phyloP scores from a whole-genome alignment of 1,139 yeast species.

The Pichia sp. region DNA sequence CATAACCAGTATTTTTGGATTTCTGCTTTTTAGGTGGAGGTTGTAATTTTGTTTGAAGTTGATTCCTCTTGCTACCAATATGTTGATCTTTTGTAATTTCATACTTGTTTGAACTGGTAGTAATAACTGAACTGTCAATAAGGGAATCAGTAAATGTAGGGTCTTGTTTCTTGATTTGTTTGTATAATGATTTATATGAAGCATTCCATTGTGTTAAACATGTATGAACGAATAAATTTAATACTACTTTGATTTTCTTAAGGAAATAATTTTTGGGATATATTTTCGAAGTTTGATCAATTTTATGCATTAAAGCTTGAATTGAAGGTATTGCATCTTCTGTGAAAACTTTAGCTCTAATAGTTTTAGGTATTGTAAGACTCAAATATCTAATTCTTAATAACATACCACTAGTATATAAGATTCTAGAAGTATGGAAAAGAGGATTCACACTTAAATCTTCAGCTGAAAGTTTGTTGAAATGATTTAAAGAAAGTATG shows the following conservation, averaged over 20 bases:
- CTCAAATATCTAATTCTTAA: slow-evolving; percentile 52
- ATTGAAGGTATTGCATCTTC: slow-evolving; percentile 40
- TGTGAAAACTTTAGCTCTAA: slow-evolving; percentile 41
- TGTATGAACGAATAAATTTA: slow-evolving; percentile 53
- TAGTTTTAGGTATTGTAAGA: slow-evolving; percentile 47
- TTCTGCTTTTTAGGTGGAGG: not conserved
- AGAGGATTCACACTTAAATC: slow-evolving; percentile 53
- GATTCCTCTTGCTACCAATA: not conserved
- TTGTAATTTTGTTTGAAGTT: not conserved
- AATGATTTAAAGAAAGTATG: slow-evolving; percentile 44
- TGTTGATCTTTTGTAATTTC: not conserved
- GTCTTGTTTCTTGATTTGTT: slow-evolving; percentile 10
- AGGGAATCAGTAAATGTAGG: slow-evolving; percentile 5
- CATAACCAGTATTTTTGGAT: not conserved
- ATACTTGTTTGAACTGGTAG: slow-evolving; percentile 1
- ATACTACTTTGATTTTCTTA: slow-evolving; percentile 46
- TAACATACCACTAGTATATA: slow-evolving; percentile 62
- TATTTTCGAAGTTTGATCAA: slow-evolving; percentile 32
- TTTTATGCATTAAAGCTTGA: slow-evolving; percentile 35
- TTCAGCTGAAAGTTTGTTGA: slow-evolving; percentile 36
- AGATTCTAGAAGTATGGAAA: slow-evolving; percentile 54
- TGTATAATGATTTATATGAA: slow-evolving; percentile 15
- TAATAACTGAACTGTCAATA: not conserved
- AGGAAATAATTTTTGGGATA: slow-evolving; percentile 45
- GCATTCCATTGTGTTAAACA: slow-evolving; percentile 42